These are phyloP conservation scores for Candida tetrigidarum DNA, from an alignment of 1,139 yeast genomes.

Conservation along the genomic window DNA sequence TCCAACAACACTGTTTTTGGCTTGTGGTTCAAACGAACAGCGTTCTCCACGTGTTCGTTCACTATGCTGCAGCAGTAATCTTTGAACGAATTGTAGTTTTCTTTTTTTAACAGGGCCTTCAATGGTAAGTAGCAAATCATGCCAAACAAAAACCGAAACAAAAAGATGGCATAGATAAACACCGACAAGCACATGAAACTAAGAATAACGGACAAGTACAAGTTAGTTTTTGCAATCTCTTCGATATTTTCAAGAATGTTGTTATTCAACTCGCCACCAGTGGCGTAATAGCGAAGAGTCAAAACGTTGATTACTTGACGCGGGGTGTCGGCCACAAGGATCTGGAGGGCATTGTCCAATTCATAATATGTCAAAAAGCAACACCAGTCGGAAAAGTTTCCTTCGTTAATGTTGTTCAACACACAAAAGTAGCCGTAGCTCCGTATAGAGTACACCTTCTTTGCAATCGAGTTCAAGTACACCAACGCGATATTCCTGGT, in stretches of 20 bases:
- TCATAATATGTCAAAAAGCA: slow-evolving; percentile 72
- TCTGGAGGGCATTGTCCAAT: slow-evolving; percentile 63
- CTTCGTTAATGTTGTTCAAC: slow-evolving; percentile 68
- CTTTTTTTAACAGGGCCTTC: slow-evolving; percentile 45
- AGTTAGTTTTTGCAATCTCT: slow-evolving; percentile 60
- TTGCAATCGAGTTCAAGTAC: slow-evolving; percentile 70
- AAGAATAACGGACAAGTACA: slow-evolving; percentile 68
- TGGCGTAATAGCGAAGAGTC: slow-evolving; percentile 62
- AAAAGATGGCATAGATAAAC: slow-evolving; percentile 73
- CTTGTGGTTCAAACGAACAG: slow-evolving; percentile 55
- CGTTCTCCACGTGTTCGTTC: slow-evolving; percentile 54
- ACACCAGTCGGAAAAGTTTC: slow-evolving; percentile 67
- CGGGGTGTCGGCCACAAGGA: slow-evolving; percentile 83
- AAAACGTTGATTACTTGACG: slow-evolving; percentile 83
- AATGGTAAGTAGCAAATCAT: slow-evolving; percentile 60
- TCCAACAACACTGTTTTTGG: slow-evolving; percentile 36
- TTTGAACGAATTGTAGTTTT: slow-evolving; percentile 46
- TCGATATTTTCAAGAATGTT: slow-evolving; percentile 58
- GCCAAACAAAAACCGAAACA: slow-evolving; percentile 62
- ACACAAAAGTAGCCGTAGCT: slow-evolving; percentile 73
- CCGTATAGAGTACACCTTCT: slow-evolving; percentile 57
- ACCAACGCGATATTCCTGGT: slow-evolving; percentile 71
- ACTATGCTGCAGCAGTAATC: slow-evolving; percentile 62
- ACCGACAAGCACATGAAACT: slow-evolving; percentile 79
- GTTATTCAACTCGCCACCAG: slow-evolving; percentile 46